Evolutionary conservation across 768 basidiomycete species (phyloP), one percentile per base, ranked within the genome.

Genomic region (Neoboletus magnificus): DNA sequence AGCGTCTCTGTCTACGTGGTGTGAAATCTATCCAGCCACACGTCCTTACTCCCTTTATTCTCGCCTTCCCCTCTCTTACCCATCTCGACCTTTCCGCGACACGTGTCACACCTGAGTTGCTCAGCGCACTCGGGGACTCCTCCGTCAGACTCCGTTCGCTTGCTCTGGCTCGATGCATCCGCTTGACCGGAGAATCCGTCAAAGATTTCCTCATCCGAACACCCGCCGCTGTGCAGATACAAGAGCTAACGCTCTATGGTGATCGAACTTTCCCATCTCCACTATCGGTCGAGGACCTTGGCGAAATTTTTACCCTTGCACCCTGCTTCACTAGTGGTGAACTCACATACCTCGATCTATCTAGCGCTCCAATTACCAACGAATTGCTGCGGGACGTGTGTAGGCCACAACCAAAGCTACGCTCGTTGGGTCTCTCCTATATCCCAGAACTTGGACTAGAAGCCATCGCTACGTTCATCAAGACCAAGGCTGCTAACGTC

Each of bases 41-140:
- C 50, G 81, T 83, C 50, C 79, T 95, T 45, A 79, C 80, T 18
- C 79, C 85, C 0, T 91, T 95, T 65, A 79, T 94, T 45, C 74
- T 88, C 37, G 84, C 91, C 1, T 93, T 92, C 74, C 91, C 93
- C 1, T 82, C 82, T 41, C 84, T 98, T 22, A 93, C 92, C 16
- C 89, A 93, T 66, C 84, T 97, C 64, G 93, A 97, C 69, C 81
- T 97, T 27, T 95, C 93, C 3, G 88, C 89, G 52, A 98, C 93
- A n/a, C 87, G 90, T 7, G 80, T 82, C 35, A 83, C 82, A 1
- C 82, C 90, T 4, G 85, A 92, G 32, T 81, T 97, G 10, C 83
- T 98, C 10, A 71, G 77, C 29, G 73, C 80, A 0, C 77, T 98
- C 15, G 83, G 83, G 1, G 72, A 78, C 27, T 88, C 89, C 4